phyloP scores from a whole-genome alignment of 257 asterid species.

The Haberlea rhodopensis region DNA sequence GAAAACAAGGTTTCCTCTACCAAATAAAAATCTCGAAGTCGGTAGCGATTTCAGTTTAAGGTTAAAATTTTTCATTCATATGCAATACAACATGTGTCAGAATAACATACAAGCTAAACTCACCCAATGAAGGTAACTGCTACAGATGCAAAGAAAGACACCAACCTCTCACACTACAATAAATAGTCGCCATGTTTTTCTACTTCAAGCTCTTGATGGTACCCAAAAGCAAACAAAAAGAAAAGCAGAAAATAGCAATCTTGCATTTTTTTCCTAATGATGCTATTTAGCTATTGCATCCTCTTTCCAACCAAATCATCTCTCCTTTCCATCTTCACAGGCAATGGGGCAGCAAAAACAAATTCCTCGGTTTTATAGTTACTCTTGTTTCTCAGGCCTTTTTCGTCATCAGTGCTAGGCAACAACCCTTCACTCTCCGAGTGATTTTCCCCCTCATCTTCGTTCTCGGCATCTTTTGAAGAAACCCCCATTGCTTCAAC shows the following conservation, averaged over 20 bases:
- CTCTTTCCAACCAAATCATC: slow-evolving; percentile 31
- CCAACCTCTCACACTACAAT: background rate
- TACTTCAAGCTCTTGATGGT: background rate
- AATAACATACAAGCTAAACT: background rate
- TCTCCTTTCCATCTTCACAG: slow-evolving; percentile 53
- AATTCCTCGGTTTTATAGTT: slow-evolving; percentile 25
- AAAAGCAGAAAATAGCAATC: slow-evolving; percentile 6
- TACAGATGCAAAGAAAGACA: background rate
- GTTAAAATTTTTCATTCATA: too few species aligned
- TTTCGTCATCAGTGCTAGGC: slow-evolving; percentile 43
- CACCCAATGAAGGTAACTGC: background rate
- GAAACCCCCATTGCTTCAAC: slow-evolving; percentile 49
- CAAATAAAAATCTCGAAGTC: too few species aligned
- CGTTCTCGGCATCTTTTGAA: slow-evolving; percentile 32
- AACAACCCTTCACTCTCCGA: slow-evolving; percentile 39
- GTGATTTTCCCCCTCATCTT: slow-evolving; percentile 36
- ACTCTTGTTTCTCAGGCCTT: slow-evolving; percentile 22
- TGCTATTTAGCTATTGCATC: slow-evolving; percentile 26
- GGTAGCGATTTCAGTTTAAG: too few species aligned
- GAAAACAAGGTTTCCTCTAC: too few species aligned
- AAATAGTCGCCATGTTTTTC: background rate
- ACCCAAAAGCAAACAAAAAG: slow-evolving; percentile 12
- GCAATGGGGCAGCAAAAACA: slow-evolving; percentile 51
- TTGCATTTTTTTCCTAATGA: background rate
- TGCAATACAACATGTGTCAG: background rate